Conservation (phyloP, 1,139 yeast genomes). For the Arxiozyma slooffiae region DNA sequence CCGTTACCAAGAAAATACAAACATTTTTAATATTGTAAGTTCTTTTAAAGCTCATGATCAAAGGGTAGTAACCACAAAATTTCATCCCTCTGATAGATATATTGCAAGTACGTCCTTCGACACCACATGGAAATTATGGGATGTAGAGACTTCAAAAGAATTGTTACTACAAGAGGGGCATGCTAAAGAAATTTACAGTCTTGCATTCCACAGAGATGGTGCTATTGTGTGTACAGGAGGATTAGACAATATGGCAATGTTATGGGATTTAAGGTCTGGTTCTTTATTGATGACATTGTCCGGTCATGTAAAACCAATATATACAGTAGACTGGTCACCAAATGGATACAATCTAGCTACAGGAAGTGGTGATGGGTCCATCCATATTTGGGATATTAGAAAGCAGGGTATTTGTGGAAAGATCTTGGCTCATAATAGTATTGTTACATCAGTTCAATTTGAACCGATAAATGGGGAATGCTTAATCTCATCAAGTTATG, state of each 20-base stretch:
- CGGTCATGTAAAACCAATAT: slow-evolving; percentile 66
- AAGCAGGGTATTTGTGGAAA: slow-evolving; percentile 36
- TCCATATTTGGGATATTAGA: slow-evolving; percentile 83
- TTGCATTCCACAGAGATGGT: slow-evolving; percentile 70
- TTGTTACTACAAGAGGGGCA: slow-evolving; percentile 76
- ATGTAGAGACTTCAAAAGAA: slow-evolving; percentile 40
- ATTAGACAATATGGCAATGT: slow-evolving; percentile 57
- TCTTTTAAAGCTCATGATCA: slow-evolving; percentile 36
- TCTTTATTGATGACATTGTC: slow-evolving; percentile 47
- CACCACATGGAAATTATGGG: slow-evolving; percentile 87
- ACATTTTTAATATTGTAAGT: slow-evolving; percentile 11
- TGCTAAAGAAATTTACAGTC: slow-evolving; percentile 56
- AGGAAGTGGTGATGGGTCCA: slow-evolving; percentile 74
- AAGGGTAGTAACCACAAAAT: slow-evolving; percentile 53
- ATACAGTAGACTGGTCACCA: slow-evolving; percentile 63
- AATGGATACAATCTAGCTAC: slow-evolving; percentile 72
- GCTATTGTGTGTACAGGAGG: slow-evolving; percentile 71
- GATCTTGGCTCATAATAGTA: slow-evolving; percentile 68
- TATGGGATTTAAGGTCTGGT: slow-evolving; percentile 89
- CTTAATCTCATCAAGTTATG: slow-evolving; percentile 60
- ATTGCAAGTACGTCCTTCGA: slow-evolving; percentile 73
- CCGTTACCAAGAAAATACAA: slow-evolving; percentile 24
- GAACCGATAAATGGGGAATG: slow-evolving; percentile 40
- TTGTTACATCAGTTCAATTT: slow-evolving; percentile 61
- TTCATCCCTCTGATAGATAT: slow-evolving; percentile 54